phyloP scores from a whole-genome alignment of 306 rosid genomes.

The Cicer bijugum region DNA sequence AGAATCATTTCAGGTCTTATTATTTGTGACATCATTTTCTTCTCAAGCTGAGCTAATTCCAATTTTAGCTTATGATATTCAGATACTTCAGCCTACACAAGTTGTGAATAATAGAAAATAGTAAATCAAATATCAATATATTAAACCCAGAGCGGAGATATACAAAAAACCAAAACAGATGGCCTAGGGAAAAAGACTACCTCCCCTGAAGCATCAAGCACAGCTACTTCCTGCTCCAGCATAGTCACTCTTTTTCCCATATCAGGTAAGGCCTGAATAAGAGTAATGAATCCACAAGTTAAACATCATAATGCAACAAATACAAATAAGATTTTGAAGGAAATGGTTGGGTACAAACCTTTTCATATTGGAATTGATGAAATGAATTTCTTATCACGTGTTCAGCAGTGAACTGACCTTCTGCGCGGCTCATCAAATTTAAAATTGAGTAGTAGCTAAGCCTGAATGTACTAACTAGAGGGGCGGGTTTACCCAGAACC shows the following conservation, averaged over 20 bases:
- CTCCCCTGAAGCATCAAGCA: slow-evolving; percentile 94
- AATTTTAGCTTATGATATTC: slow-evolving; percentile 90
- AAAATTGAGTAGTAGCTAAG: slow-evolving; percentile 97
- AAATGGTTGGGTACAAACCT: slow-evolving; percentile 62
- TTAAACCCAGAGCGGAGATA: slow-evolving; percentile 5
- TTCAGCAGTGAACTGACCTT: slow-evolving; percentile 97
- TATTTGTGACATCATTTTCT: slow-evolving; percentile 86
- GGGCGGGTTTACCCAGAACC: slow-evolving; percentile 99
- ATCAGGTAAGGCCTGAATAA: slow-evolving; percentile 83
- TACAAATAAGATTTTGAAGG: slow-evolving; percentile 15
- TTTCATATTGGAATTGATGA: slow-evolving; percentile 96
- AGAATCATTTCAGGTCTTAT: slow-evolving; percentile 92
- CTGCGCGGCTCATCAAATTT: slow-evolving; percentile 97
- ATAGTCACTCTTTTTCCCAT: slow-evolving; percentile 77
- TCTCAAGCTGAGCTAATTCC: slow-evolving; percentile 83
- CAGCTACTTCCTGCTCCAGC: slow-evolving; percentile 85
- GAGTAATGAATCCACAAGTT: slow-evolving; percentile 30
- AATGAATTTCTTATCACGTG: slow-evolving; percentile 91
- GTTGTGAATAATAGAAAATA: slow-evolving; percentile 27
- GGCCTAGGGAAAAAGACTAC: slow-evolving; percentile 48
- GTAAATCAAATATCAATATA: slow-evolving; percentile 14
- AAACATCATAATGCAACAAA: slow-evolving; percentile 38
- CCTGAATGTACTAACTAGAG: slow-evolving; percentile 95
- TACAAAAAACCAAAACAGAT: slow-evolving; percentile 38
- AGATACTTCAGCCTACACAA: slow-evolving; percentile 78